Conservation (phyloP, 2,329 filamentous ascomycete species). For the Cladosporium sp. region DNA sequence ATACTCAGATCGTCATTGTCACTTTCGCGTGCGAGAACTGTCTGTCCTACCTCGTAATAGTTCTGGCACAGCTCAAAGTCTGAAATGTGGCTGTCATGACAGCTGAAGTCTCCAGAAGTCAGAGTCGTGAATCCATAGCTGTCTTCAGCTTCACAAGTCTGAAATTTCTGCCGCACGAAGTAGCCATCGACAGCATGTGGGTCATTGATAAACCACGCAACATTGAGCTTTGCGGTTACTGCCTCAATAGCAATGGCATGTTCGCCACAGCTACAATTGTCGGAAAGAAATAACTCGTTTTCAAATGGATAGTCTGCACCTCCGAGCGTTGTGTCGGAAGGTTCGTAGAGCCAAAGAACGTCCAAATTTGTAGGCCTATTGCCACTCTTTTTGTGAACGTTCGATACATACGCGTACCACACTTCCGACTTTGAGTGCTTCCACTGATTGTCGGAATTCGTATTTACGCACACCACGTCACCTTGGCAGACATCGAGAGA, state of each 20-base stretch:
- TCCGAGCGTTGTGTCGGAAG: slow-evolving; percentile 66
- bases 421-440: slow-evolving; percentile 40
- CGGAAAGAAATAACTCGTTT: slow-evolving; percentile 73
- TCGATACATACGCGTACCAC: slow-evolving; percentile 70
- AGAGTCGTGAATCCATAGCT: slow-evolving; percentile 59
- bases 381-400: slow-evolving; percentile 38
- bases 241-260: slow-evolving; percentile 51
- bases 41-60: not conserved
- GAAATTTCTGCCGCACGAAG: slow-evolving; percentile 69
- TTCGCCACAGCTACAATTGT: slow-evolving; percentile 67
- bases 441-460: slow-evolving; percentile 54
- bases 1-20: not conserved
- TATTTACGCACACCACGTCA: slow-evolving; percentile 47
- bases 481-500: slow-evolving; percentile 37
- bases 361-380: slow-evolving; percentile 46
- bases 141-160: slow-evolving; percentile 44
- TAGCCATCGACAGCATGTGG: slow-evolving; percentile 48
- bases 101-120: slow-evolving; percentile 10
- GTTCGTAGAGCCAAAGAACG: slow-evolving; percentile 70
- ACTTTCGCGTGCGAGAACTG: not conserved
- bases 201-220: slow-evolving; percentile 54
- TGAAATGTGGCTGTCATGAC: not conserved
- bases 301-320: slow-evolving; percentile 63
- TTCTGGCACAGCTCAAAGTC: not conserved
- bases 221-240: slow-evolving; percentile 53